A percentile compares a stretch with the other conserved stretches of the same genome.
phyloP scores from a whole-genome alignment of 1,139 yeast genomes.

The Hansenula sp. region DNA sequence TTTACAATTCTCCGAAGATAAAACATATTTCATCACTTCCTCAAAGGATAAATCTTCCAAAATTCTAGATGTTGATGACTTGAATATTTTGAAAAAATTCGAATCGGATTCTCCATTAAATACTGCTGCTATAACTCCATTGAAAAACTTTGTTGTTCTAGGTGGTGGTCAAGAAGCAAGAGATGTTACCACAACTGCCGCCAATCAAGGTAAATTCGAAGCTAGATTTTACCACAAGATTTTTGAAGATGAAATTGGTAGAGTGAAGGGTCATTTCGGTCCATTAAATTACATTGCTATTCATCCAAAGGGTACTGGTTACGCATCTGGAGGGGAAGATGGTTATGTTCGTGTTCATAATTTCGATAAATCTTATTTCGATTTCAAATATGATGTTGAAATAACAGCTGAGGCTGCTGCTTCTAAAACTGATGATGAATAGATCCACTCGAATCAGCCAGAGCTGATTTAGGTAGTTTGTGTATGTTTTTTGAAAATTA shows the following conservation, averaged over 20 bases:
- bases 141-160: conserved; percentile 84
- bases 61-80: conserved; percentile 72
- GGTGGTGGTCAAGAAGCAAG: conserved; percentile 99
- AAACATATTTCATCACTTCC: conserved; percentile 84
- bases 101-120: conserved; percentile 93
- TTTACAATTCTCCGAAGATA: conserved; percentile 84
- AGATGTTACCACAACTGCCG: conserved; percentile 94
- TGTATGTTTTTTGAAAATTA: no score
- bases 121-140: conserved; percentile 91
- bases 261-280: conserved; percentile 98
- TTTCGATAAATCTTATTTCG: conserved; percentile 88
- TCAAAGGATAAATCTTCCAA: conserved; percentile 91
- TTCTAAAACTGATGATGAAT: conserved; percentile 8
- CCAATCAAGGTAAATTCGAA: conserved; percentile 94
- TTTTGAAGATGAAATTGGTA: conserved; percentile 92
- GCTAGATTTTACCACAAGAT: conserved; percentile 95
- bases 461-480: neutral
- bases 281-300: conserved; percentile 92
- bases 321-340: conserved; percentile 97
- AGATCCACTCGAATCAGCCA: neutral
- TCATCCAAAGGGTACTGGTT: conserved; percentile 91
- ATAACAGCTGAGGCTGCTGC: conserved; percentile 56
- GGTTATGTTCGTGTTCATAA: conserved; percentile 94
- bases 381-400: conserved; percentile 89
- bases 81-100: conserved; percentile 70